Evolutionary conservation across 331 rosid species (phyloP).

Genomic region (Arachis monticola): DNA sequence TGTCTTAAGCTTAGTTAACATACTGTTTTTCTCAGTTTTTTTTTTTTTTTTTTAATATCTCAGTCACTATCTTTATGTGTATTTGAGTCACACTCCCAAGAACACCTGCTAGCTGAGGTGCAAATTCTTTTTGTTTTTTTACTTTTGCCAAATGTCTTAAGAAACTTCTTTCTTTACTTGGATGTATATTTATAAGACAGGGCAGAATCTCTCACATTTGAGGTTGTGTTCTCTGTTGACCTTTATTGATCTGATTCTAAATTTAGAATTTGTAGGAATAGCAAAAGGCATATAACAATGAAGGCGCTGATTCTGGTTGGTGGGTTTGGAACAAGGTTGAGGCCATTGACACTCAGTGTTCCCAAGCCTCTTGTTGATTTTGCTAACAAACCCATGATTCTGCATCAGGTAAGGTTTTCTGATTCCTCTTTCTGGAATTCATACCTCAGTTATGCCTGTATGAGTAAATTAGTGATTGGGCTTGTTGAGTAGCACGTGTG

Average conservation of each 20-base stretch:
- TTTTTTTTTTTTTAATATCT: not conserved
- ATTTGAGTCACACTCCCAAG: constrained; percentile 27
- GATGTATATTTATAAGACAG: constrained; percentile 33
- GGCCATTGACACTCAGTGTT: constrained; percentile 92
- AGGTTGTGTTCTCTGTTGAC: constrained; percentile 26
- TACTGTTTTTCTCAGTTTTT: not conserved
- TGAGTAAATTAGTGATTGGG: constrained; percentile 14
- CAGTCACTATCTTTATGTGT: constrained; percentile 28
- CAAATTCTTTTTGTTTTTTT: constrained; percentile 36
- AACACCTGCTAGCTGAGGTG: constrained; percentile 39
- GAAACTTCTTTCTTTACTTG: constrained; percentile 35
- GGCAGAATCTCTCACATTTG: constrained; percentile 28
- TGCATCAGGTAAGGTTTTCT: constrained; percentile 75
- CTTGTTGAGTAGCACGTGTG: constrained; percentile 13
- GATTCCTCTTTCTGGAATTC: constrained; percentile 31
- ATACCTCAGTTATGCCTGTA: not conserved
- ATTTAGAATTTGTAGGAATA: constrained; percentile 48
- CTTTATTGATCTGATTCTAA: constrained; percentile 35
- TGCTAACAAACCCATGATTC: constrained; percentile 93
- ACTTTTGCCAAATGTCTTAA: constrained; percentile 16
- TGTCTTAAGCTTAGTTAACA: constrained; percentile 31
- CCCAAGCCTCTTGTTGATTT: constrained; percentile 98
- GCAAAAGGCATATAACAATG: constrained; percentile 58
- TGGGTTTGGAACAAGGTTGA: constrained; percentile 93
- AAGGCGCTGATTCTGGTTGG: constrained; percentile 93